Evolutionary conservation across 768 basidiomycete species (phyloP).

Genomic region (Termitomyces sp.): DNA sequence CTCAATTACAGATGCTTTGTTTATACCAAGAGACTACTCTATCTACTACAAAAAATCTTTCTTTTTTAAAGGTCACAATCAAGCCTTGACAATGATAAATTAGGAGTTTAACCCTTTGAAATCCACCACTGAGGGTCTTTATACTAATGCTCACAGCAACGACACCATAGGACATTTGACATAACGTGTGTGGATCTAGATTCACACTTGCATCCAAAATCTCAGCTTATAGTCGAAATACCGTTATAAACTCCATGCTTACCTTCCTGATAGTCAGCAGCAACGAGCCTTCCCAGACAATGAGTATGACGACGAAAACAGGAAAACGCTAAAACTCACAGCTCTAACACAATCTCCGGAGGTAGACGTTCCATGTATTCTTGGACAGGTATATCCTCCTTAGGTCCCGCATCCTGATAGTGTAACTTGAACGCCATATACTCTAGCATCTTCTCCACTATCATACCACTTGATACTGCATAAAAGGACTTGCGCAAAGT

Average conservation of each 20-base stretch:
- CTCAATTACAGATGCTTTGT: no score
- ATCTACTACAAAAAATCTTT: no score
- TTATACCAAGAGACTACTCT: no score
- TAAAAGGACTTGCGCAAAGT: not conserved
- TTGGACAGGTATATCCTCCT: slow-evolving; percentile 70
- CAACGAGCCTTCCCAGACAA: slow-evolving; percentile 6
- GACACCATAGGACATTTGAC: not conserved
- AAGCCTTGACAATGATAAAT: not conserved
- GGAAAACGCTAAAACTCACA: slow-evolving; percentile 50
- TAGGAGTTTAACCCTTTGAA: not conserved
- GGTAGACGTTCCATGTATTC: slow-evolving; percentile 82
- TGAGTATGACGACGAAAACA: no score
- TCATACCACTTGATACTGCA: slow-evolving; percentile 41
- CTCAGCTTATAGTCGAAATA: not conserved
- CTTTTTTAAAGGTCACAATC: not conserved
- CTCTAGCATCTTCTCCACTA: slow-evolving; percentile 86
- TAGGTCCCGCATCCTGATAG: slow-evolving; percentile 63
- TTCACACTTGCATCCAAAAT: not conserved
- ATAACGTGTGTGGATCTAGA: not conserved
- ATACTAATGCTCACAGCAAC: not conserved
- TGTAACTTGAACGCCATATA: slow-evolving; percentile 84
- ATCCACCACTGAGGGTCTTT: not conserved
- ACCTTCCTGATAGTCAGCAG: slow-evolving; percentile 14
- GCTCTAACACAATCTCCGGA: slow-evolving; percentile 82
- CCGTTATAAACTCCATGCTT: not conserved